Evolutionary conservation across 768 basidiomycete genomes (phyloP).

Genomic region (Fomitopsis pulvina): DNA sequence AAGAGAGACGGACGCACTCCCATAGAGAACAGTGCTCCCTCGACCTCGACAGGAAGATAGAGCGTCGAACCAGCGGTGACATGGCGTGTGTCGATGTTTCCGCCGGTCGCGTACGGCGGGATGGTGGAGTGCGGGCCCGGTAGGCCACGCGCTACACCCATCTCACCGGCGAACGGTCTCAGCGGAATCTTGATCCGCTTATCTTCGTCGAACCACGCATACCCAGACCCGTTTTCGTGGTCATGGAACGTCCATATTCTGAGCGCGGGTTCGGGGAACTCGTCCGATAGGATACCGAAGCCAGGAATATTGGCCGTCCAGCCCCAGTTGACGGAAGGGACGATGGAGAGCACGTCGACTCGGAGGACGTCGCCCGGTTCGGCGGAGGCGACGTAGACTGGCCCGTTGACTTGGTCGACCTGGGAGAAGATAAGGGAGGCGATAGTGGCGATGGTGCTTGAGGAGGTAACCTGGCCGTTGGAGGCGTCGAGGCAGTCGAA

Average conservation of each 20-base stretch:
- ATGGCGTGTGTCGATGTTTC: slow-evolving; percentile 57
- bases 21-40: slow-evolving; percentile 55
- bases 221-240: slow-evolving; percentile 17
- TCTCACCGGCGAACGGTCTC: slow-evolving; percentile 55
- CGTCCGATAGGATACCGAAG: slow-evolving; percentile 52
- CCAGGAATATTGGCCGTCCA: slow-evolving; percentile 57
- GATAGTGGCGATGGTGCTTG: slow-evolving; percentile 32
- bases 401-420: slow-evolving; percentile 56
- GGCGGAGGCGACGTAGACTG: slow-evolving; percentile 47
- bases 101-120: slow-evolving; percentile 55
- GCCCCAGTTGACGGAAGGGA: slow-evolving; percentile 48
- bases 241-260: slow-evolving; percentile 48
- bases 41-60: slow-evolving; percentile 51
- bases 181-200: slow-evolving; percentile 44
- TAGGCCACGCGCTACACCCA: slow-evolving; percentile 51
- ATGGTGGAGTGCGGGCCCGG: slow-evolving; percentile 52
- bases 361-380: slow-evolving; percentile 51
- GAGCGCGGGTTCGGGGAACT: slow-evolving; percentile 42
- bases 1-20: slow-evolving; percentile 34
- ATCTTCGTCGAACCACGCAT: slow-evolving; percentile 45
- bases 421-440: slow-evolving; percentile 37
- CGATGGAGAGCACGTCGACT: slow-evolving; percentile 48
- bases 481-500: slow-evolving; percentile 63
- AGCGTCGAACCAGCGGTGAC: slow-evolving; percentile 48
- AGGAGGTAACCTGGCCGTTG: slow-evolving; percentile 47